Evolutionary conservation across 1,139 yeast genomes (phyloP).

Genomic region (Debaryomyces nepalensis): DNA sequence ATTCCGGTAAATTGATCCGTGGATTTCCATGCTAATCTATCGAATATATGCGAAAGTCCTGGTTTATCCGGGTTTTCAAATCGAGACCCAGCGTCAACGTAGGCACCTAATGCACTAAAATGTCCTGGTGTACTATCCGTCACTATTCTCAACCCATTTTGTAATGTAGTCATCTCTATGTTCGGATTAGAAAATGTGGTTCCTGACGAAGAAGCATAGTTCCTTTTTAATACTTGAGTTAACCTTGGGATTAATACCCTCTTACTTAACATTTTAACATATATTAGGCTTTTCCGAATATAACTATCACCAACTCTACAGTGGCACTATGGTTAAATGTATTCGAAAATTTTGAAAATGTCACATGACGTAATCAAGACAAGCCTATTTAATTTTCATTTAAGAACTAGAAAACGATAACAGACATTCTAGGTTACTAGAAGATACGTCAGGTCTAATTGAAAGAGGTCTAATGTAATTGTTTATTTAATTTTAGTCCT

Average conservation of each 20-base stretch:
- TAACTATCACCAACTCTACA: neutral
- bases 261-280: conserved; percentile 7
- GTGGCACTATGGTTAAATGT: neutral
- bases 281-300: neutral
- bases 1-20: conserved; percentile 65
- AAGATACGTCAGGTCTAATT: too few relatives aligned
- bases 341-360: conserved; percentile 7
- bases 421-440: neutral
- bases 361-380: conserved; percentile 1
- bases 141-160: conserved; percentile 82
- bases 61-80: conserved; percentile 60
- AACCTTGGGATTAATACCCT: conserved; percentile 3
- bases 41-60: conserved; percentile 85
- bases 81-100: conserved; percentile 89
- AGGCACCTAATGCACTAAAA: conserved; percentile 88
- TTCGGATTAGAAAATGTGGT: conserved; percentile 26
- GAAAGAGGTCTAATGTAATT: neutral
- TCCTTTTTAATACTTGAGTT: conserved; percentile 6
- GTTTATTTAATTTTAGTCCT: neutral
- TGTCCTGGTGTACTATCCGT: conserved; percentile 90
- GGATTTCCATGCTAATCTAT: conserved; percentile 85
- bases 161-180: conserved; percentile 55
- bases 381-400: neutral
- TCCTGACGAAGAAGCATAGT: conserved; percentile 10
- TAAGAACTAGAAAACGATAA: neutral